Base-by-base conservation (phyloP, 768 basidiomycete genomes). In the Hygrophorus russula region DNA sequence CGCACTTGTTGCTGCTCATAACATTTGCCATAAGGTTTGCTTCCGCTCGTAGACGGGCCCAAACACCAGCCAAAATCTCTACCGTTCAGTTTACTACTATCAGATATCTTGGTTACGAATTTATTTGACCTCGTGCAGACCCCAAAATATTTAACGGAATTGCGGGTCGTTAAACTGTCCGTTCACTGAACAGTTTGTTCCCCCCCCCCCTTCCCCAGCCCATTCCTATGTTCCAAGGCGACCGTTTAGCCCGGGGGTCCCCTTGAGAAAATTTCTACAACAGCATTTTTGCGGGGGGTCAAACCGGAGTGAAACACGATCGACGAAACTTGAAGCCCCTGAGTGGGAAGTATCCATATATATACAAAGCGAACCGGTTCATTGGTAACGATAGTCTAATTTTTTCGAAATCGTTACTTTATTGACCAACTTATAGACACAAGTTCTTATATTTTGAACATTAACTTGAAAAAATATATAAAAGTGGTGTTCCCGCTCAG, bases 241-340 rank as follows among this genome's bases (percentile, higher is more conserved):
- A n/a, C n/a, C n/a, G n/a, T n/a, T n/a, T n/a, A n/a, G 24, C 24
- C 4, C 24, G 24, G 24, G 3, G 24, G 24, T 3, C 7, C 24
- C 24, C 4, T 24, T 24, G 24, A 11, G 17, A 14, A 10, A 14
- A 14, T 11, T 43, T 33, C 30, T 36, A 34, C 18, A 30, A 27
- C 18, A 14, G 13, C n/a, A 30, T 41, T 30, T 41, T 24, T 13
- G 28, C 13, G 39, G n/a, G 27, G 14, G 27, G 11, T 27, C 41
- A 8, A 17, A 14, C 39, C 44, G 45, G 41, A 48, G 49, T 69
- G 69, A 73, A 68, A 71, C 70, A 68, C 67, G 69, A 71, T 72
- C 71, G 67, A 61, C 52, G 42, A 45, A 20, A 41, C 27, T 14
- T 12, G 14, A 30, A 13, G 29, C 40, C 40, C 40, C 40, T 41